Base-by-base conservation (phyloP, 1,284 basidiomycete species). In the Pterula multifida region DNA sequence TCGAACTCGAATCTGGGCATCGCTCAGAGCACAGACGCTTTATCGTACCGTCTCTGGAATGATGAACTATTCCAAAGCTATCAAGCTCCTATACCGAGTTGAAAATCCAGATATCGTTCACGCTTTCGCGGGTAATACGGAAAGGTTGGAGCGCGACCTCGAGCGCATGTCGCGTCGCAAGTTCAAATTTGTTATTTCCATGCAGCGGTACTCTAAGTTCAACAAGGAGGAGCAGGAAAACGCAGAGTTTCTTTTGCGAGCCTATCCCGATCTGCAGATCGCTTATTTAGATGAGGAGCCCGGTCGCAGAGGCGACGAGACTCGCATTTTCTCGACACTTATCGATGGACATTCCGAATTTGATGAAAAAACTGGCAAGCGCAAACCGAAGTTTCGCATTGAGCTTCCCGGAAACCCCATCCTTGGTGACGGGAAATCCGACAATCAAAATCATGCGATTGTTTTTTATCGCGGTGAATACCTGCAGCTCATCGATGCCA, bases 11-110 rank as follows among this genome's bases (percentile, higher is more conserved):
- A 99, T 99, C 60, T 98, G 96, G 96, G 95, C 96, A 1, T 98
- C 95, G 15, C 78, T 98, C 23, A 90, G 96, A 53, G 95, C 94
- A 11, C 96, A 99, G 70, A 98, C 96, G 0, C 78, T 98, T 28
- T 99, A 98, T 69, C 88, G 96, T 56, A 99, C 96, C 13, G 93
- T 98, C n/a, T 98, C 96, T n/a, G 96, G 96, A 52, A 98, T 99
- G 87, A 98, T 99, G 96, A 99, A 99, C 75, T 99, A 99, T 71
- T 89, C 90, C 60, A 99, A 98, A 73, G 95, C 95, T 17, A 96
- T 99, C 81, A 99, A 98, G 70, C 78, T 99, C 26, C 79, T 98
- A 26, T 98, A 98, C 69, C 91, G 95, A 53, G 95, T 98, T 55
- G 95, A 99, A 70, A 98, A 98, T 68, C 96, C 96, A n/a, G 92